Conservation (phyloP, 2,329 filamentous ascomycete species). For the Aureobasidium leucospermi region DNA sequence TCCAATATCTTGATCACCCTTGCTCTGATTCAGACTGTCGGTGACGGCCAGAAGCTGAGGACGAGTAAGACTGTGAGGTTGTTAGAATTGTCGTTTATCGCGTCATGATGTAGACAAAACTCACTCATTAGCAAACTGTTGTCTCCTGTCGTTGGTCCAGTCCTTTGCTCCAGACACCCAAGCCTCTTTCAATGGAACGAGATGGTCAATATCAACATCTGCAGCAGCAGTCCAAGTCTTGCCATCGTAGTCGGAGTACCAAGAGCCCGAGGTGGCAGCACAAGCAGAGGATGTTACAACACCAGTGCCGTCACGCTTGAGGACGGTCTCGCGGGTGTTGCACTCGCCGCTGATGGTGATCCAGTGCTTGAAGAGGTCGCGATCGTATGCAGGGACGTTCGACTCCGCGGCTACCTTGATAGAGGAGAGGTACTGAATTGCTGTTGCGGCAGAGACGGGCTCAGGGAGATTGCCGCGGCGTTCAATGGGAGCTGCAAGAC, state of each 20-base stretch:
- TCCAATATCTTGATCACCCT: conserved; percentile 68
- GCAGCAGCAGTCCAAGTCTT: conserved; percentile 59
- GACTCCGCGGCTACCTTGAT: conserved; percentile 22
- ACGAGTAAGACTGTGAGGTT: neutral
- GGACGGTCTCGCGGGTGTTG: conserved; percentile 65
- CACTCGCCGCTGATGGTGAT: conserved; percentile 57
- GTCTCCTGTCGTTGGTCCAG: conserved; percentile 63
- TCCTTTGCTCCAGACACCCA: conserved; percentile 58
- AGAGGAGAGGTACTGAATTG: conserved; percentile 22
- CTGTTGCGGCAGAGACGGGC: conserved; percentile 24
- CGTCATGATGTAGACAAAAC: conserved; percentile 10
- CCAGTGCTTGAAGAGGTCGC: conserved; percentile 67
- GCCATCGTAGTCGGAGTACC: conserved; percentile 68
- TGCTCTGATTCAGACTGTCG: conserved; percentile 64
- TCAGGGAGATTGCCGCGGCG: conserved; percentile 24
- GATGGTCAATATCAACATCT: conserved; percentile 75
- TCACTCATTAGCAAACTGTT: conserved; percentile 55
- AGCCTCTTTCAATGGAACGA: conserved; percentile 73
- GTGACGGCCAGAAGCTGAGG: conserved; percentile 77
- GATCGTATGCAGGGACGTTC: conserved; percentile 47
- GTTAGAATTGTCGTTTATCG: conserved; percentile 22
- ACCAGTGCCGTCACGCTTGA: conserved; percentile 63
- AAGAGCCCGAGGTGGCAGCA: conserved; percentile 56
- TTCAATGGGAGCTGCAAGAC: conserved; percentile 21
- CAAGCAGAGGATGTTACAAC: conserved; percentile 56